These are phyloP conservation scores for Fallopia convolvulus DNA, from an alignment of 148 eudicot genomes.

Conservation along the genomic window DNA sequence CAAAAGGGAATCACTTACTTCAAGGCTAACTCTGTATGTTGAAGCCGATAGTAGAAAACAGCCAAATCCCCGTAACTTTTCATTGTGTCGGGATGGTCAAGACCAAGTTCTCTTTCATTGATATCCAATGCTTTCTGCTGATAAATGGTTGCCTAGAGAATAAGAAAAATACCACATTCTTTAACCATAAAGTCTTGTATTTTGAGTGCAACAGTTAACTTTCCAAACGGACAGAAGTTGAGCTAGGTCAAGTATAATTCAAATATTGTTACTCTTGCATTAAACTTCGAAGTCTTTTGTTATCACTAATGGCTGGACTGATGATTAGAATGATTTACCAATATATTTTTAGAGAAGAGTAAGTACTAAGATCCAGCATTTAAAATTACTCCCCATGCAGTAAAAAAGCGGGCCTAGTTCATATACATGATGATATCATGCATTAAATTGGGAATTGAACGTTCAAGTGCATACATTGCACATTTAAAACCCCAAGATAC, in stretches of 20 bases:
- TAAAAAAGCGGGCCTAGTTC: not conserved
- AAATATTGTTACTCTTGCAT: not conserved
- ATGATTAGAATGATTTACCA: not conserved
- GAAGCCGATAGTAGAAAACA: slow-evolving; percentile 92
- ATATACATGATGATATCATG: not conserved
- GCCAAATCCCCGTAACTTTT: slow-evolving; percentile 96
- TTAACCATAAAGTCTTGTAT: not conserved
- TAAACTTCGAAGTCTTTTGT: too few species aligned
- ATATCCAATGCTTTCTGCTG: slow-evolving; percentile 97
- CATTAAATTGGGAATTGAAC: not conserved
- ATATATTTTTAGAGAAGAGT: not conserved
- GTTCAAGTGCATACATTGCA: not conserved
- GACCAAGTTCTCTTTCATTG: slow-evolving; percentile 97
- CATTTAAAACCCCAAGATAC: not conserved
- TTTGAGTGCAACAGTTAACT: not conserved
- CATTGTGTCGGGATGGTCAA: slow-evolving; percentile 98
- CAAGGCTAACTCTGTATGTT: slow-evolving; percentile 87
- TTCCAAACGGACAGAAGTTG: not conserved
- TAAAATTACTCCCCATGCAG: not conserved
- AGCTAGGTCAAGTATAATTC: not conserved
- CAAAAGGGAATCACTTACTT: slow-evolving; percentile 41
- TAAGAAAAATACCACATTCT: not conserved
- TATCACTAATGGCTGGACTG: too few species aligned
- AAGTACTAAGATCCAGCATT: not conserved
- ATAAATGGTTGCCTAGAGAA: slow-evolving; percentile 74